Evolutionary conservation across 148 eudicot species (phyloP).

Genomic region (Vaccinium vitisidaea): DNA sequence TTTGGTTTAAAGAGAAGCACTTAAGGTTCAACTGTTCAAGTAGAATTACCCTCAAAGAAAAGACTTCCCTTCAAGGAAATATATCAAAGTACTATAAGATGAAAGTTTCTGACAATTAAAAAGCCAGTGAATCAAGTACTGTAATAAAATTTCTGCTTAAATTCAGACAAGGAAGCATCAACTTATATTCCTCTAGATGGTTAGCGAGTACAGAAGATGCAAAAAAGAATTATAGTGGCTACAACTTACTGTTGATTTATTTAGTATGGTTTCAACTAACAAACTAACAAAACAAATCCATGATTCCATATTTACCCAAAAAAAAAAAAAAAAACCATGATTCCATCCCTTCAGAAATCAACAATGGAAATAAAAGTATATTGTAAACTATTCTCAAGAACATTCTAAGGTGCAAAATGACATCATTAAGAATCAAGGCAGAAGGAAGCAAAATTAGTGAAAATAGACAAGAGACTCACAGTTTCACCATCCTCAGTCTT

Average conservation of each 20-base stretch:
- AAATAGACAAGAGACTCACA: conserved; percentile 43
- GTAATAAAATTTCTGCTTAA: neutral
- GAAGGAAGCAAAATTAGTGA: neutral
- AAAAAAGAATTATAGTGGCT: neutral
- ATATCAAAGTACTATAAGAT: neutral
- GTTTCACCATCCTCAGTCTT: conserved; percentile 86
- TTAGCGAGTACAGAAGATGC: neutral
- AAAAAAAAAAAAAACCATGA: no score
- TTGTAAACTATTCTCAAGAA: neutral
- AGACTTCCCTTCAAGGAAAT: neutral
- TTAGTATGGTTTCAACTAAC: neutral
- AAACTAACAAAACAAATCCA: neutral
- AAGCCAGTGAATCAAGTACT: neutral
- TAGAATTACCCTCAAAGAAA: neutral
- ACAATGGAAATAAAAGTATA: neutral
- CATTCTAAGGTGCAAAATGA: neutral
- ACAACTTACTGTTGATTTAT: neutral
- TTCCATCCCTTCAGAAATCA: neutral
- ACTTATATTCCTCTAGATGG: neutral
- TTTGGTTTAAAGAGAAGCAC: neutral
- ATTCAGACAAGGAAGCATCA: neutral
- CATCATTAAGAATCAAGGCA: neutral
- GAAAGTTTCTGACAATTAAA: neutral
- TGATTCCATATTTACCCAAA: neutral
- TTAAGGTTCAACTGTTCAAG: neutral